Evolutionary conservation across 192 early-diverging fungal species (phyloP), one percentile per base, ranked within the genome.

Genomic region (Backusella parvicylindrica): DNA sequence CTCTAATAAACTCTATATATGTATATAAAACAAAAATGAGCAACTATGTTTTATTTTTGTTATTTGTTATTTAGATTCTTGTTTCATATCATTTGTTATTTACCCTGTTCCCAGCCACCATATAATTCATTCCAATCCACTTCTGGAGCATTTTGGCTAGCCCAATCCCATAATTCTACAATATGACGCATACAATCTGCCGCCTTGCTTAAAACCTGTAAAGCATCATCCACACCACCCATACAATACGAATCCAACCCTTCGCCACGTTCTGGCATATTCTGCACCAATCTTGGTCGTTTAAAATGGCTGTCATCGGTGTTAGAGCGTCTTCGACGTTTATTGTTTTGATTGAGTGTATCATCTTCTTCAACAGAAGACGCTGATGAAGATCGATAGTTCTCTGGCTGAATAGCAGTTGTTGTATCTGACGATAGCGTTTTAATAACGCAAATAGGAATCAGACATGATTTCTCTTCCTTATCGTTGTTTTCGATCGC

Each of bases 391-490:
- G 53, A 43, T 18, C 9, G n/a, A 23, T 50, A 67, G 32, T 68
- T 49, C 8, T 43, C 73, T 15, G 37, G 40, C 5, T 43, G 40
- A n/a, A 33, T 16, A n/a, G 50, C 37, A 5, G 66, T 56, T n/a
- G 67, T 70, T 3, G 18, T 63, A 13, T 70, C 68, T 13, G 75
- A 26, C 5, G 64, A 7, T 31, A 65, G 33, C 7, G 73, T 47
- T 50, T 68, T 65, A 21, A 77, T 50, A 33, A 70, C 43, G 28
- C 79, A 80, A 36, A 80, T 71, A 16, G 79, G 79, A 43, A 80
- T 80, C 37, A 80, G 37, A 64, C 79, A 80, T 3, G 71, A 26
- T 53, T 76, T 80, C 68, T 75, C 78, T 33, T 72, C 71, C 13
- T 37, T 32, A 3, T 41, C 49, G 49, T 23, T 37, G 12, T 33